A percentile compares a stretch with the other conserved stretches of the same genome.
phyloP scores from a whole-genome alignment of 192 early-diverging fungal genomes.

The Coemansia sp. region DNA sequence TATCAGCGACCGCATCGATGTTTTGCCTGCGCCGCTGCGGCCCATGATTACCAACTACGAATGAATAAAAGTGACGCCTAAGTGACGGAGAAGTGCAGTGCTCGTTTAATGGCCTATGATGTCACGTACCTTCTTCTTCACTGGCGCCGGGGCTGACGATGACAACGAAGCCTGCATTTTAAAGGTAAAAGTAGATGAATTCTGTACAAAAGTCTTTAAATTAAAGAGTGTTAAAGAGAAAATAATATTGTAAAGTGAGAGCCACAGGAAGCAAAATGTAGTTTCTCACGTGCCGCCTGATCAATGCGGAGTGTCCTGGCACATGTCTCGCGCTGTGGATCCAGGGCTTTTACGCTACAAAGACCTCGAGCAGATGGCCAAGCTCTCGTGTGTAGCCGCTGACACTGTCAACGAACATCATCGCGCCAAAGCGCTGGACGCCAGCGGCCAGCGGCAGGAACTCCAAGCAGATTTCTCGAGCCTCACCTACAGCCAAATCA shows the following conservation, averaged over 20 bases:
- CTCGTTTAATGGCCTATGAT: neutral
- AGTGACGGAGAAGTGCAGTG: neutral
- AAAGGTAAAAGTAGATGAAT: neutral
- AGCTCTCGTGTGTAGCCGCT: conserved; percentile 77
- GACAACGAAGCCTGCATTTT: conserved; percentile 16
- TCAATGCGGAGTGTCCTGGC: too few species aligned
- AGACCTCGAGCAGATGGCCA: conserved; percentile 74
- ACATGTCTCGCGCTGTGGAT: too few species aligned
- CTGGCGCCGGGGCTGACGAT: neutral
- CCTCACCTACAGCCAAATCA: conserved; percentile 58
- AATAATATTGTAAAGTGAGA: neutral
- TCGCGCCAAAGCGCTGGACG: conserved; percentile 80
- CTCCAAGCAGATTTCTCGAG: conserved; percentile 66
- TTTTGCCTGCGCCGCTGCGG: conserved; percentile 95
- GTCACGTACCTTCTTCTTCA: conserved; percentile 14
- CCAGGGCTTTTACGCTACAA: conserved; percentile 40
- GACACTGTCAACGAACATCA: conserved; percentile 68
- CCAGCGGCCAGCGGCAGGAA: conserved; percentile 84
- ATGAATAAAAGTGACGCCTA: neutral
- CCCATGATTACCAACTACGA: conserved; percentile 95
- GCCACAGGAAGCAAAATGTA: too few species aligned
- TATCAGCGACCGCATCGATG: conserved; percentile 98
- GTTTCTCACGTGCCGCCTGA: too few species aligned
- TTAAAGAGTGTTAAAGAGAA: neutral
- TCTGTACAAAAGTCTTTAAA: too few species aligned